A percentile compares a stretch with the other conserved stretches of the same genome.
phyloP scores from a whole-genome alignment of 495 filamentous ascomycete species.

The Pseudoneurospora amorphoporcata region DNA sequence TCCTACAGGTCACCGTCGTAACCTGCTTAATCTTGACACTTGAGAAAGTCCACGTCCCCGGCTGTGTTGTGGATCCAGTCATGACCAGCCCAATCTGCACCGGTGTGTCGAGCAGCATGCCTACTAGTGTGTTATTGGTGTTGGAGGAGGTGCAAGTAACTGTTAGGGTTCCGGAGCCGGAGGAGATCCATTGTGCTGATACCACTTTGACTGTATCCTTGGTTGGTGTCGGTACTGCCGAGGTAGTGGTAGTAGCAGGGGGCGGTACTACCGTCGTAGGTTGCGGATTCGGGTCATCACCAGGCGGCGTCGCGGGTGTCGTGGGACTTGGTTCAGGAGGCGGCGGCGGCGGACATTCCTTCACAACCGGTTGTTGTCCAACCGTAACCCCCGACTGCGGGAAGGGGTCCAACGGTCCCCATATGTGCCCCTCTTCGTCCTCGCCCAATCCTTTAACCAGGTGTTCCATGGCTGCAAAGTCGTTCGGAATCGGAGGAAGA shows the following conservation, averaged over 20 bases:
- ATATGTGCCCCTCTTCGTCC: slow-evolving; percentile 9
- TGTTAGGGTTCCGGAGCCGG: slow-evolving; percentile 11
- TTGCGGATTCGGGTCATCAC: background rate
- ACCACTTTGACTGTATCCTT: slow-evolving; percentile 3
- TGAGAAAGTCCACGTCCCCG: background rate
- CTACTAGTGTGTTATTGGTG: slow-evolving; percentile 22
- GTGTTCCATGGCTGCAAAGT: slow-evolving; percentile 9
- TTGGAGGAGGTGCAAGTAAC: slow-evolving; percentile 12
- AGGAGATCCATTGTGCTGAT: slow-evolving; percentile 8
- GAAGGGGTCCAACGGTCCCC: slow-evolving; percentile 12
- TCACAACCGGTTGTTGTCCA: background rate
- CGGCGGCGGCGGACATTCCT: background rate
- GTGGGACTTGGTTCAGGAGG: background rate
- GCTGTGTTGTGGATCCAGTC: background rate
- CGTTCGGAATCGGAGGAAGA: slow-evolving; percentile 6
- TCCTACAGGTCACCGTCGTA: background rate
- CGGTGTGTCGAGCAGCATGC: slow-evolving; percentile 25
- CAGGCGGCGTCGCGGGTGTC: background rate
- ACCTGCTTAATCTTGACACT: background rate
- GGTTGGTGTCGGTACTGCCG: accelerated
- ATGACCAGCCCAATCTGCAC: background rate
- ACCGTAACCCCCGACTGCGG: slow-evolving; percentile 10
- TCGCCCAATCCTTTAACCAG: slow-evolving; percentile 11
- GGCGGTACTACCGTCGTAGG: background rate
- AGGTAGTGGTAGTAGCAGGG: accelerated